Conservation (phyloP, 148 eudicot genomes). For the Limonium bicolor region DNA sequence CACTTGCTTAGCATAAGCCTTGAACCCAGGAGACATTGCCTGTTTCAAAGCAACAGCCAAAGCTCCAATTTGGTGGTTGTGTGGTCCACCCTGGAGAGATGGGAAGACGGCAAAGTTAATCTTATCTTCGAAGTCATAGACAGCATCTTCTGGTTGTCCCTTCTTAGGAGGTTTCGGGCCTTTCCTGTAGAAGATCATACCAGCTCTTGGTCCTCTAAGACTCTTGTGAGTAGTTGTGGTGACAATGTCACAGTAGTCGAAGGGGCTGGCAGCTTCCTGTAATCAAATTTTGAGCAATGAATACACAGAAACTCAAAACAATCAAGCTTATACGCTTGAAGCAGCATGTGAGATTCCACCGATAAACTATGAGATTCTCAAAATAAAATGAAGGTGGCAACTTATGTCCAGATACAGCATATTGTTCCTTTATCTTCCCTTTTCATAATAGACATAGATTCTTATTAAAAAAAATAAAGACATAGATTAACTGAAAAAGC, state of each 20-base stretch:
- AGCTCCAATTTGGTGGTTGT: slow-evolving; percentile 96
- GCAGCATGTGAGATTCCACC: too few species aligned
- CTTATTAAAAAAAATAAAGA: too few species aligned
- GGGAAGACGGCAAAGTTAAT: slow-evolving; percentile 98
- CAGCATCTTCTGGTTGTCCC: slow-evolving; percentile 89
- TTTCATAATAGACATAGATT: too few species aligned
- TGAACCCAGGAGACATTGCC: slow-evolving; percentile 76
- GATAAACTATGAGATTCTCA: too few species aligned
- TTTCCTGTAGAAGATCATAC: slow-evolving; percentile 95
- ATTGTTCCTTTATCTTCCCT: too few species aligned
- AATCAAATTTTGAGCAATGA: too few species aligned
- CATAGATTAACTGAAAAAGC: too few species aligned
- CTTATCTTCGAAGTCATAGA: slow-evolving; percentile 82
- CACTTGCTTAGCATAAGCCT: slow-evolving; percentile 94
- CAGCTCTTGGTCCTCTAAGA: slow-evolving; percentile 92
- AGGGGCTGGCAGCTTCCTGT: slow-evolving; percentile 95
- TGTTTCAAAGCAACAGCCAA: slow-evolving; percentile 94
- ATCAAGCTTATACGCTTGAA: too few species aligned
- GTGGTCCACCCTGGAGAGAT: slow-evolving; percentile 94
- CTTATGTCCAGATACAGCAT: too few species aligned
- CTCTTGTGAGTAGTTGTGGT: slow-evolving; percentile 96
- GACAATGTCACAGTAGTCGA: slow-evolving; percentile 86
- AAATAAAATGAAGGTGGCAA: too few species aligned
- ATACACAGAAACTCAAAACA: too few species aligned
- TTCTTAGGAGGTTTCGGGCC: slow-evolving; percentile 95